Base-by-base conservation (phyloP, 1,284 basidiomycete genomes). In the Lentinula novae-zelandiae region DNA sequence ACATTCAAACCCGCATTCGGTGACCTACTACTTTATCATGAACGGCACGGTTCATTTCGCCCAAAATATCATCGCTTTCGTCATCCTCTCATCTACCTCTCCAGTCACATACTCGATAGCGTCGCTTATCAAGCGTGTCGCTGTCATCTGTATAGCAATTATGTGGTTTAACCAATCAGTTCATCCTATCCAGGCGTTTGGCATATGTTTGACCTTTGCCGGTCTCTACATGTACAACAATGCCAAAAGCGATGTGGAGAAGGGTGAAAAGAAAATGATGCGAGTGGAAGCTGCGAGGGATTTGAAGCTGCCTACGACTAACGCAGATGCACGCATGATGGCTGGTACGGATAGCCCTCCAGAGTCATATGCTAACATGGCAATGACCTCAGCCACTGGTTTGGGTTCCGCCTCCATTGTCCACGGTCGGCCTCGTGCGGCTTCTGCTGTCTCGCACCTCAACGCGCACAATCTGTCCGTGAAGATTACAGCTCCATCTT, bases 81-180 rank as follows among this genome's bases (percentile, higher is more conserved):
- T 95, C 67, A 95, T 99, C 68, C 86, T 99, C 31, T 88, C 94
- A 1, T 92, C 93, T 39, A 97, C 96, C 0, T 98, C 96, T 7
- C 97, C 96, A 5, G 97, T 99, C 62, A 99, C 97, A 0, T 99
- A 99, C 78, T 96, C 93, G 53, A 98, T 99, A 72, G 97, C 96
- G 0, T 96, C 93, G 10, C 86, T 99, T 67, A 89, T 98, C 78
- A 99, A 99, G 78, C 92, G 97, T 36, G 95, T 99, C 60, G 95
- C 92, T 51, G 97, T 99, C 68, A 99, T 99, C 69, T 95, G 95
- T 75, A 89, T 98, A 66, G 96, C 97, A 34, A 95, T 99, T 71
- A 78, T 96, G 57, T 99, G 96, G 96, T 99, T 98, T 77, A 89
- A 84, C 61, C 96, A 99, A 76, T 72, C 80, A 17, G 88, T 99